phyloP scores from a whole-genome alignment of 371 early-diverging fungal genomes.

The Funneliformis caledonium region DNA sequence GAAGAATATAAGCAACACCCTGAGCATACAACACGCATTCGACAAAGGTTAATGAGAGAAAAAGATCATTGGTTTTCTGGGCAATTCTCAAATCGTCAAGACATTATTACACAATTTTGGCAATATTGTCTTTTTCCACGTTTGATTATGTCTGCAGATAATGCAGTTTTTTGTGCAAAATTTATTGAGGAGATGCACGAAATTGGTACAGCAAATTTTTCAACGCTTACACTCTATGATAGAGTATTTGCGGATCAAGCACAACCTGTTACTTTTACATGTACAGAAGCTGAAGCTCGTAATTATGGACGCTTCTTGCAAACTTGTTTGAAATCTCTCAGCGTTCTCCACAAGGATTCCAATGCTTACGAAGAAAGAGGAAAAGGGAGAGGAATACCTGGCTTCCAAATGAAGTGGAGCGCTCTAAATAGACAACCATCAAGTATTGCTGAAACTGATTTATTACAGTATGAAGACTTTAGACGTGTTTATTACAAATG shows the following conservation, averaged over 20 bases:
- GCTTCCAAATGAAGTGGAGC: conserved; percentile 77
- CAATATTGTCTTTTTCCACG: conserved; percentile 85
- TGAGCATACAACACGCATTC: conserved; percentile 53
- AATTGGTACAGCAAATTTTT: conserved; percentile 76
- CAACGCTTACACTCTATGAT: conserved; percentile 80
- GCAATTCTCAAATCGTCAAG: conserved; percentile 55
- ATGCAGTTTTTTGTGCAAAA: conserved; percentile 85
- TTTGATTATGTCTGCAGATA: conserved; percentile 72
- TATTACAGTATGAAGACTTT: conserved; percentile 71
- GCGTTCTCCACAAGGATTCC: conserved; percentile 61
- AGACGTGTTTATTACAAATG: conserved; percentile 62
- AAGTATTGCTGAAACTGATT: conserved; percentile 52
- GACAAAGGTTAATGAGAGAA: conserved; percentile 61
- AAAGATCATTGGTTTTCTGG: conserved; percentile 75
- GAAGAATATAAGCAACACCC: conserved; percentile 49
- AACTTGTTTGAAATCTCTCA: conserved; percentile 62
- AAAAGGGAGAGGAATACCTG: conserved; percentile 66
- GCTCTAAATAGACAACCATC: conserved; percentile 52
- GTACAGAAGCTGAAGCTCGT: conserved; percentile 41
- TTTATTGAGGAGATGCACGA: conserved; percentile 80
- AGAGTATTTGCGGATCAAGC: conserved; percentile 52
- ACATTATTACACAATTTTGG: conserved; percentile 60
- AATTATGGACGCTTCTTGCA: conserved; percentile 39
- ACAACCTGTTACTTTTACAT: conserved; percentile 34
- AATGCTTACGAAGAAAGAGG: conserved; percentile 62